These are phyloP conservation scores for Halophytophthora polymorphica DNA, from an alignment of 352 stramenopile species.

Conservation along the genomic window DNA sequence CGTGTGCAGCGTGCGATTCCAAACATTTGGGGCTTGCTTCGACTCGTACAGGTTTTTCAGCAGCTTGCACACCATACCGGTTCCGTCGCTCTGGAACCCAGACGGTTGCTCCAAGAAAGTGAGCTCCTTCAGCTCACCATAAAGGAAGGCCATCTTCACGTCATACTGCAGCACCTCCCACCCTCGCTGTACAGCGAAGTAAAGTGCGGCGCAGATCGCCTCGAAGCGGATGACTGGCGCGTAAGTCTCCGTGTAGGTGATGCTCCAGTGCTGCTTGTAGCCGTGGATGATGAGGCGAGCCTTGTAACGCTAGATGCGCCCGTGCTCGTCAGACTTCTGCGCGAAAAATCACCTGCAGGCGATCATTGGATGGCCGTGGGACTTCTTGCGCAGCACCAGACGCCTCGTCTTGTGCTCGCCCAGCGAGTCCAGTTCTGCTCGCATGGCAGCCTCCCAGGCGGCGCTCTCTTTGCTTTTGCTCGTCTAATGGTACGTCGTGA, in stretches of 20 bases:
- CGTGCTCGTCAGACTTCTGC: conserved; percentile 2
- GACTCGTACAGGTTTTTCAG: conserved; percentile 2
- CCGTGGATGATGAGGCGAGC: conserved; percentile 10
- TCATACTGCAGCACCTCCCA: conserved; percentile 10
- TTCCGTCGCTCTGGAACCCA: not conserved
- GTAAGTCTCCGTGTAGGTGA: conserved; percentile 8
- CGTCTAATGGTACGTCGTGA: no score
- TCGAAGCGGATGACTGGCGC: conserved; percentile 14
- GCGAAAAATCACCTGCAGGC: conserved; percentile 8
- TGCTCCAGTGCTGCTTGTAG: conserved; percentile 5
- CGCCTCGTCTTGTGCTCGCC: not conserved
- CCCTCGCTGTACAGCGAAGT: conserved; percentile 1
- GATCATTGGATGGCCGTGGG: conserved; percentile 1
- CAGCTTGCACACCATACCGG: not conserved
- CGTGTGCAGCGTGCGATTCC: conserved; percentile 10
- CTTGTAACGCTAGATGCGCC: conserved; percentile 6
- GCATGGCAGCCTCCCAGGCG: not conserved
- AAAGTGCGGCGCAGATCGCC: conserved; percentile 6
- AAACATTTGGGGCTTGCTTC: conserved; percentile 6
- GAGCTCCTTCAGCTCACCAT: conserved; percentile 2
- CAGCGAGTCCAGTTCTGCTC: not conserved
- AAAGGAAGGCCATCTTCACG: conserved; percentile 10
- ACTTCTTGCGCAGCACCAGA: not conserved
- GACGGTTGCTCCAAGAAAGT: conserved; percentile 6
- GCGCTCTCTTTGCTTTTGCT: no score